Evolutionary conservation across 495 filamentous ascomycete species (phyloP).

Genomic region (Gamarada debralockiae): DNA sequence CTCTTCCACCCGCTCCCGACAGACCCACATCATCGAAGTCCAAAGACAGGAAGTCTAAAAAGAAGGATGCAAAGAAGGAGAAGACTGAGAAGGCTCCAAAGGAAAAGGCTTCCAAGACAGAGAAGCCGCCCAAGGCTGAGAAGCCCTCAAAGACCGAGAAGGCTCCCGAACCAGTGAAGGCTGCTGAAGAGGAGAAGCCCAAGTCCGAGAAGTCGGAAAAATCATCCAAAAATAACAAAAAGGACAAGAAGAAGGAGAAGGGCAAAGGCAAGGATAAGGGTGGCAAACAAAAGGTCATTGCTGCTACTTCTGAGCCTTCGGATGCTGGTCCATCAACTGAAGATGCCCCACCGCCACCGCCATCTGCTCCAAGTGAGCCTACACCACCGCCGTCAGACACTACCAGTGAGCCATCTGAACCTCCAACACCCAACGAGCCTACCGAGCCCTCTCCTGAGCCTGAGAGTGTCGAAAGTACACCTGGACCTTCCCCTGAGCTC

Average conservation of each 20-base stretch:
- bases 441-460: too few relatives aligned
- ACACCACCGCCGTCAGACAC: constrained; percentile 5
- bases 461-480: too few relatives aligned
- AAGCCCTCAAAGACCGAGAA: constrained; percentile 2
- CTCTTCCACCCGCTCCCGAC: constrained; percentile 5
- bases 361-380: constrained; percentile 4
- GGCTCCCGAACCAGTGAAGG: background rate
- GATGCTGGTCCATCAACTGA: background rate
- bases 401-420: background rate
- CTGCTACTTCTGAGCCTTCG: background rate
- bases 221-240: background rate
- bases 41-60: constrained; percentile 20
- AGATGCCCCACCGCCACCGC: background rate
- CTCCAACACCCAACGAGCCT: background rate
- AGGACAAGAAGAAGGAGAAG: constrained; percentile 5
- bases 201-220: background rate
- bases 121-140: background rate
- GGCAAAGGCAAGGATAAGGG: constrained; percentile 10
- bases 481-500: too few relatives aligned
- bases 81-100: background rate
- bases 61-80: constrained; percentile 18
- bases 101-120: background rate
- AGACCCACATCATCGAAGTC: constrained; percentile 1
- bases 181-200: constrained; percentile 1
- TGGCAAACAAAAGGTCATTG: constrained; percentile 13